These are phyloP conservation scores for Diplodia seriata DNA, from an alignment of 2,329 filamentous ascomycete genomes.

Conservation along the genomic window DNA sequence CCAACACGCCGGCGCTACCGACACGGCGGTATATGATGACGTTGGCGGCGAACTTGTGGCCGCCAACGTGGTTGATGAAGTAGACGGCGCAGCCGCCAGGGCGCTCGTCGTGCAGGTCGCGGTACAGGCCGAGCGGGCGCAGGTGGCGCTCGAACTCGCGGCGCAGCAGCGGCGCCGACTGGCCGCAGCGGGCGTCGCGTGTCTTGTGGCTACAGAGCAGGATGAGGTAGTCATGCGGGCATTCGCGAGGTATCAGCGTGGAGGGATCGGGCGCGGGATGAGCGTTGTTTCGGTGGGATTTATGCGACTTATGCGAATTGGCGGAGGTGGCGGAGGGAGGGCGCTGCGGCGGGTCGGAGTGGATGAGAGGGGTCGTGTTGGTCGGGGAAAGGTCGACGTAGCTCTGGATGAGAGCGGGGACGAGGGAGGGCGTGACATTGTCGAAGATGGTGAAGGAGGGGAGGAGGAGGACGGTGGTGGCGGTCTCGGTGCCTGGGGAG, in stretches of 20 bases:
- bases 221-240: slow-evolving; percentile 84
- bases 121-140: slow-evolving; percentile 80
- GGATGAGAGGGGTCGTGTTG: slow-evolving; percentile 68
- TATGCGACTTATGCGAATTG: slow-evolving; percentile 41
- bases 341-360: slow-evolving; percentile 40
- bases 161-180: slow-evolving; percentile 87
- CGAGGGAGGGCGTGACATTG: slow-evolving; percentile 78
- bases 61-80: slow-evolving; percentile 95
- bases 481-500: slow-evolving; percentile 46
- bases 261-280: slow-evolving; percentile 55
- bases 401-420: slow-evolving; percentile 72
- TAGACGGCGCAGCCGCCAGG: slow-evolving; percentile 94
- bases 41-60: slow-evolving; percentile 96
- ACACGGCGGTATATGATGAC: slow-evolving; percentile 84
- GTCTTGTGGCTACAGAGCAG: slow-evolving; percentile 93
- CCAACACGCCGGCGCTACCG: slow-evolving; percentile 36
- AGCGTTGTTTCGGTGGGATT: slow-evolving; percentile 32
- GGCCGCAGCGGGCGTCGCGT: slow-evolving; percentile 93
- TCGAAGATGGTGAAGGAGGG: slow-evolving; percentile 84
- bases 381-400: slow-evolving; percentile 77
- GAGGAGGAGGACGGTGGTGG: slow-evolving; percentile 79
- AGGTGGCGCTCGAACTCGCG: slow-evolving; percentile 90
- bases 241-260: slow-evolving; percentile 70
- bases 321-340: slow-evolving; percentile 27
- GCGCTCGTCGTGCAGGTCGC: slow-evolving; percentile 85